Evolutionary conservation across 352 stramenopile species (phyloP), one percentile per base, ranked within the genome.

Genomic region (Pythium rishiriense): DNA sequence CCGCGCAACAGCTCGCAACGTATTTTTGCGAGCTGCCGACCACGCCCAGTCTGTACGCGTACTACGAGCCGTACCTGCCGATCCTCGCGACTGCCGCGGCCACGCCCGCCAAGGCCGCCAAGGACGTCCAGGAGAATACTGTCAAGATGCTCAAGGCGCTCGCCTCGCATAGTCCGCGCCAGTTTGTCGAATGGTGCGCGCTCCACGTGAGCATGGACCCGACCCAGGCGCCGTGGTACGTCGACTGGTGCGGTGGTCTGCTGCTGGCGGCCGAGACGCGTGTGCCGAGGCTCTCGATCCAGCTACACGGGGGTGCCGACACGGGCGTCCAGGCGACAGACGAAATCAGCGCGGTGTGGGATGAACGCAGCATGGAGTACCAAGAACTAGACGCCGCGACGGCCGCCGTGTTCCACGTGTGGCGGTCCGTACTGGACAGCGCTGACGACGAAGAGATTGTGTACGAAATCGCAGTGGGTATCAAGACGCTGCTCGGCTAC

Each of bases 61-160:
- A 62, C 55, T 74, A 74, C 61, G 67, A 74, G 57, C 56, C 67
- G 49, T 74, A 69, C 53, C 37, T 74, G 21, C 61, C 67, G 25
- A 46, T 67, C 9, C 24, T 74, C 21, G 61, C 51, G 39, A 64
- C 35, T 31, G 61, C 69, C 15, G 55, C 67, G 19, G 49, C 66
- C 21, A 42, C 55, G 35, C 61, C 67, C 10, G 66, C 66, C 67
- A 74, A 69, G 46, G 67, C 61, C n/a, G 51, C 67, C 4, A 54
- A 43, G 28, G 67, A 74, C 5, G 56, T 69, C 24, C 67, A 74
- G 46, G 67, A 74, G 28, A 69, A 69, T 33, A 45, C 46, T n/a
- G 11, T 66, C n/a, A 63, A 66, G 37, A 55, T 74, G 57, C 47
- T 74, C 49, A 69, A 69, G 52, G 57, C 57, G 37, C 67, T 74